phyloP scores from a whole-genome alignment of 2,329 filamentous ascomycete species.

The Chaetomium olivaceum region DNA sequence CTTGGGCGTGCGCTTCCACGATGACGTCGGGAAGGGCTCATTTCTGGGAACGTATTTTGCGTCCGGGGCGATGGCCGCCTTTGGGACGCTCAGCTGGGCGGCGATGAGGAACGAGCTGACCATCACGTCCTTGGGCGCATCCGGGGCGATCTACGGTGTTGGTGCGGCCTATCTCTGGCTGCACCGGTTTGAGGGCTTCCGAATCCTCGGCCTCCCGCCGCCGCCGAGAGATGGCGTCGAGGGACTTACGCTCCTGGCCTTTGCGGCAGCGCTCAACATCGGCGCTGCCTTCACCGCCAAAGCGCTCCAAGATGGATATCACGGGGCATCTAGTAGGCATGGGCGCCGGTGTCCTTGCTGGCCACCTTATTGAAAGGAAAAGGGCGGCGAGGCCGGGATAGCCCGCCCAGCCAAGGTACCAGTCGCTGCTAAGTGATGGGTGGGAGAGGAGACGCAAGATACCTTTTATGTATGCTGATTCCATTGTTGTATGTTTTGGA shows the following conservation, averaged over 20 bases:
- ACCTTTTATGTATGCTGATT: background rate
- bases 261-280: slow-evolving; percentile 53
- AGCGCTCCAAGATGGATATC: slow-evolving; percentile 49
- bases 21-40: slow-evolving; percentile 67
- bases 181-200: slow-evolving; percentile 57
- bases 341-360: slow-evolving; percentile 47
- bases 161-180: slow-evolving; percentile 63
- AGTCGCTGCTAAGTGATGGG: background rate
- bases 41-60: slow-evolving; percentile 69
- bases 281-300: slow-evolving; percentile 48
- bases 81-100: slow-evolving; percentile 56
- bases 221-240: slow-evolving; percentile 54
- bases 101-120: slow-evolving; percentile 49
- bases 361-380: slow-evolving; percentile 39
- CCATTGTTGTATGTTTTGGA: background rate
- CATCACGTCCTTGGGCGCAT: slow-evolving; percentile 64
- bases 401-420: background rate
- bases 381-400: slow-evolving; percentile 30
- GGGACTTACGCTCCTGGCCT: slow-evolving; percentile 55
- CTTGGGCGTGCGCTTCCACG: slow-evolving; percentile 66
- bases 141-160: slow-evolving; percentile 63
- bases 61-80: slow-evolving; percentile 59
- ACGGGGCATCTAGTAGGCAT: slow-evolving; percentile 57
- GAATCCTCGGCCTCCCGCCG: slow-evolving; percentile 58
- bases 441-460: too few species aligned